phyloP scores from a whole-genome alignment of 169 alveolate species.

The Plasmodium adleri region DNA sequence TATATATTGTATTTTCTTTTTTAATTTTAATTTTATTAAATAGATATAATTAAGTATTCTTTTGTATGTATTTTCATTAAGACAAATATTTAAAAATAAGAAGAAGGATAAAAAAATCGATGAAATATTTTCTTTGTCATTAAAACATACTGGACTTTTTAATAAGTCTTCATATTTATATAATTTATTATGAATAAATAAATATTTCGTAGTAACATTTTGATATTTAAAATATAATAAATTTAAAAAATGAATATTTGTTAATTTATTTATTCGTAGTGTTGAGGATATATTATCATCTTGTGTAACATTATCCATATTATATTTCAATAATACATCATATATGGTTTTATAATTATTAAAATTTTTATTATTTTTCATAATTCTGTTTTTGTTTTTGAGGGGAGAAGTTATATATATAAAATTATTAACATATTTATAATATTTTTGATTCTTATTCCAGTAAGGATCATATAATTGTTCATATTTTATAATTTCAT shows the following conservation, averaged over 20 bases:
- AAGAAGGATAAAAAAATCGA: conserved; percentile 16
- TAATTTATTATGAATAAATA: not conserved
- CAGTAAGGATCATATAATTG: conserved; percentile 16
- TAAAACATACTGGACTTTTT: not conserved
- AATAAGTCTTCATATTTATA: conserved; percentile 1
- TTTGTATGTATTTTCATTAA: conserved; percentile 60
- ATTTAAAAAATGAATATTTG: too few species aligned
- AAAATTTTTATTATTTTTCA: not conserved
- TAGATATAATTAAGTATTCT: conserved; percentile 73
- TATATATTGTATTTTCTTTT: conserved; percentile 45
- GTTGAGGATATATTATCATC: too few species aligned
- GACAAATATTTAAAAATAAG: conserved; percentile 46
- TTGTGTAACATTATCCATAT: not conserved
- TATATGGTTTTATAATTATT: not conserved
- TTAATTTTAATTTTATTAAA: conserved; percentile 41
- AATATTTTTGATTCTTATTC: conserved; percentile 2
- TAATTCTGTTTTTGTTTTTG: too few species aligned
- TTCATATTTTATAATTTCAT: conserved; percentile 21
- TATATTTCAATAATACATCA: not conserved
- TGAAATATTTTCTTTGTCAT: conserved; percentile 23
- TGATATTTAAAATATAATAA: too few species aligned
- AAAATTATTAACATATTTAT: conserved; percentile 22
- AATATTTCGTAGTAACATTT: too few species aligned
- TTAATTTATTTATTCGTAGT: too few species aligned
- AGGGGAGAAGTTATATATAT: not conserved